Evolutionary conservation across 768 basidiomycete genomes (phyloP).

Genomic region (Termitomyces sp.): DNA sequence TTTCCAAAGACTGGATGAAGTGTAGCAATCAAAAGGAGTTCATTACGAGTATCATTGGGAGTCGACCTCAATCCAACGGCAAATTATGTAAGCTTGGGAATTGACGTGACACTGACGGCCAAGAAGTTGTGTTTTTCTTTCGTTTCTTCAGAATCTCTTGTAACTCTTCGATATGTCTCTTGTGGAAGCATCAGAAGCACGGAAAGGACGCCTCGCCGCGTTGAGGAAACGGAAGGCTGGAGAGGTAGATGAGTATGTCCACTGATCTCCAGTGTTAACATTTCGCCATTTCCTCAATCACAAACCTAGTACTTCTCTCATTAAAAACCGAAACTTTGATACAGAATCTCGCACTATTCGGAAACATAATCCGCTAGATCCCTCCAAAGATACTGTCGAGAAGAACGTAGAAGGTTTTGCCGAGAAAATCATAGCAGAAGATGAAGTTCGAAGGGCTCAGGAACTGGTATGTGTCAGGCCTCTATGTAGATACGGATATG

Average conservation of each 20-base stretch:
- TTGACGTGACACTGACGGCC: background rate
- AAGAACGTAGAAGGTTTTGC: slow-evolving; percentile 80
- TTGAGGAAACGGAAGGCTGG: slow-evolving; percentile 73
- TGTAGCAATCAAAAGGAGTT: no score
- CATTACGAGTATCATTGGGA: no score
- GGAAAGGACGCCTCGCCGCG: slow-evolving; percentile 79
- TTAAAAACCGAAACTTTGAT: slow-evolving; percentile 85
- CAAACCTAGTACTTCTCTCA: slow-evolving; percentile 41
- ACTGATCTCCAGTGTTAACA: background rate
- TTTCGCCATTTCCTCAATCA: background rate
- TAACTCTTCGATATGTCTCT: slow-evolving; percentile 44
- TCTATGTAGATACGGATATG: background rate
- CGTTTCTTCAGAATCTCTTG: background rate
- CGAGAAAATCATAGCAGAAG: slow-evolving; percentile 81
- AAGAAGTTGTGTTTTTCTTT: background rate
- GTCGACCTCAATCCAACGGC: no score
- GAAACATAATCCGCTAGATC: slow-evolving; percentile 57
- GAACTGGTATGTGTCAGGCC: slow-evolving; percentile 65
- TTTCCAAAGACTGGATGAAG: no score
- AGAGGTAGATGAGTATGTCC: slow-evolving; percentile 42
- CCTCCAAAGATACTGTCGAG: slow-evolving; percentile 85
- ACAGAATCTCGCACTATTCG: slow-evolving; percentile 79
- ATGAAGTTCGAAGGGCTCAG: slow-evolving; percentile 80
- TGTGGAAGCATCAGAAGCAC: slow-evolving; percentile 73
- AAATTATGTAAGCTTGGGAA: background rate